Base-by-base conservation (phyloP, 2,329 filamentous ascomycete species). In the Fusarium sp. region DNA sequence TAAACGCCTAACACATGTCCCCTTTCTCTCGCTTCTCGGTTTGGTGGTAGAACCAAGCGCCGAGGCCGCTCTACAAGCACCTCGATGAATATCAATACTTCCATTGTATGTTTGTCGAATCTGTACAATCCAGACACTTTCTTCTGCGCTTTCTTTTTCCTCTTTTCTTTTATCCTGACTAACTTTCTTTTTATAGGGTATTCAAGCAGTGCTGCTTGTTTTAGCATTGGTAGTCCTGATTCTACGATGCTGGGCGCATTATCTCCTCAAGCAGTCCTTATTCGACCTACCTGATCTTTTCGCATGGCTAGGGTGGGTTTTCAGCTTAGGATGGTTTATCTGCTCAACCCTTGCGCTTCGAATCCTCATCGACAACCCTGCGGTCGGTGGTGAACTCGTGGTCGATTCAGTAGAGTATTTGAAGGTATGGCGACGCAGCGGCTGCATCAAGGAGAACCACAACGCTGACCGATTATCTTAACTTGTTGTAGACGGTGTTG, bases 321-420 rank as follows among this genome's bases (percentile, higher is more conserved):
- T 63, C 6, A 63, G 58, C 5, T 23, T 63, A 6, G 60, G 60
- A 23, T 63, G 60, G 60, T 63, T 63, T 3, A 63, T 63, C n/a
- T 63, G 58, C 21, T 63, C 60, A 24, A 63, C 60, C 6, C 33
- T 63, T 5, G 60, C 60, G 10, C 49, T 63, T 2, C 23, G 15
- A n/a, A 57, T 57, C 3, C 42, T 63, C 5, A 63, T 63, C 11
- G 37, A 63, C 3, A 63, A 41, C 13, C 60, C 60, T 9, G 48
- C 60, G 2, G n/a, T 48, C 6, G 61, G 58, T 5, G 2, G 20
- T 0, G 60, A 63, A 8, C 58, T 63, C 3, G 33, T 48, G 1
- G 60, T 63, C 1, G 18, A 63, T 21, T 57, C 52, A 2, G 58
- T 43, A 1, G 29, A 41, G n/a, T 63, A 63, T 9, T n/a, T 63